Evolutionary conservation across 192 early-diverging fungal genomes (phyloP), one percentile per base, ranked within the genome.

Genomic region (Chytriomyces sp.): DNA sequence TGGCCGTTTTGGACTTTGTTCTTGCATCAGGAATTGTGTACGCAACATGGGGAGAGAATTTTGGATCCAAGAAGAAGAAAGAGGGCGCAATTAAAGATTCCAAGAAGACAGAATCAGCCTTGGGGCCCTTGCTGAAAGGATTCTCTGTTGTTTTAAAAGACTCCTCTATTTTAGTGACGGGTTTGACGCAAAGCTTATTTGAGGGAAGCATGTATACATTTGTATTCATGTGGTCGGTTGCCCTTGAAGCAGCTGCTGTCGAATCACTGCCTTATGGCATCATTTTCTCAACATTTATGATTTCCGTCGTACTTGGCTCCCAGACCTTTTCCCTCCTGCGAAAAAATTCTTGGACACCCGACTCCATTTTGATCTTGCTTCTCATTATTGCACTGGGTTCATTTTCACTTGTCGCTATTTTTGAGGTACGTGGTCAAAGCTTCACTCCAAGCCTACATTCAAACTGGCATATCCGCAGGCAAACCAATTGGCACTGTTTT

Each of bases 11-110:
- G 3, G 76, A 89, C 22, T 73, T 91, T 30, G 54, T 60, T 28
- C 44, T 81, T 33, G 87, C 86, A 39, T 82, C 75, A 14, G 39
- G 73, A 4, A 66, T 90, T 52, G 85, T 93, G 26, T 62, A 56
- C 1, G 56, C 59, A 6, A 79, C 82, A 12, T 93, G 92, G 92
- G 75, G 70, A 17, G 92, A 93, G 52, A 93, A 93, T 69, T 93
- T 89, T 78, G 92, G 92, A 75, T 26, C n/a, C n/a, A 26, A 52
- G 17, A 41, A 52, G 70, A 39, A 67, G 26, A 5, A 26, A 2
- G 5, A 8, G 31, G 10, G 14, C 30, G n/a, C 44, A 3, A 19
- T 32, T 14, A n/a, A 10, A 12, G 37, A 62, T 1, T 19, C 31
- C 36, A 66, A 64, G 14, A 62, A 38, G 22, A n/a, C n/a, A n/a